A percentile compares a stretch with the other conserved stretches of the same genome.
These are phyloP conservation scores for Eragrostis nindensis DNA, from an alignment of 176 grass and related monocot species.

Conservation along the genomic window DNA sequence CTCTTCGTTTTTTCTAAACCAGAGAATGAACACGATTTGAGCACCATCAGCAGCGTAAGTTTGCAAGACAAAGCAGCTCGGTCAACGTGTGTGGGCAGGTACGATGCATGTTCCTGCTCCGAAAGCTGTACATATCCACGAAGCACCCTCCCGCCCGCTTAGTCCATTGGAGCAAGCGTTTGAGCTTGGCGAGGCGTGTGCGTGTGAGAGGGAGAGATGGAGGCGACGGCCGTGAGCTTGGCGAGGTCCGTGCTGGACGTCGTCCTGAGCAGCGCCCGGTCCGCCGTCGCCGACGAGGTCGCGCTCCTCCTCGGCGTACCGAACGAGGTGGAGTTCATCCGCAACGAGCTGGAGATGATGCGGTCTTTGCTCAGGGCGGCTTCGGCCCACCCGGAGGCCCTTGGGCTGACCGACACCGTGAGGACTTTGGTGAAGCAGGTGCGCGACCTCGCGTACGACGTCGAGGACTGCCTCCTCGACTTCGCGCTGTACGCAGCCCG, in stretches of 20 bases:
- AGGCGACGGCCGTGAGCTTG: constrained; percentile 46
- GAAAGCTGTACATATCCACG: background rate
- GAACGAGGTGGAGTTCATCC: constrained; percentile 44
- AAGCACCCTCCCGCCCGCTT: background rate
- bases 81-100: background rate
- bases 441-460: constrained; percentile 43
- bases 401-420: background rate
- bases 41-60: background rate
- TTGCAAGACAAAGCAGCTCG: background rate
- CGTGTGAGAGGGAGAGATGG: constrained; percentile 18
- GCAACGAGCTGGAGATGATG: constrained; percentile 48
- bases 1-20: background rate
- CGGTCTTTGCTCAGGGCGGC: constrained; percentile 27
- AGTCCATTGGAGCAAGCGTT: background rate
- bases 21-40: background rate
- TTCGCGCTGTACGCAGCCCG: constrained; percentile 17
- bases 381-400: background rate
- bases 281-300: constrained; percentile 43
- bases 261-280: constrained; percentile 32
- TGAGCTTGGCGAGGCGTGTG: background rate
- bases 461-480: constrained; percentile 51
- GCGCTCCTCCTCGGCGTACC: constrained; percentile 26
- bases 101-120: background rate
- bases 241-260: constrained; percentile 43
- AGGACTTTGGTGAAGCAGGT: constrained; percentile 44